Percentiles rank a stretch among this genome's conserved stretches.
phyloP scores from a whole-genome alignment of 371 early-diverging fungal species.

The Apophysomyces trapeziformis region DNA sequence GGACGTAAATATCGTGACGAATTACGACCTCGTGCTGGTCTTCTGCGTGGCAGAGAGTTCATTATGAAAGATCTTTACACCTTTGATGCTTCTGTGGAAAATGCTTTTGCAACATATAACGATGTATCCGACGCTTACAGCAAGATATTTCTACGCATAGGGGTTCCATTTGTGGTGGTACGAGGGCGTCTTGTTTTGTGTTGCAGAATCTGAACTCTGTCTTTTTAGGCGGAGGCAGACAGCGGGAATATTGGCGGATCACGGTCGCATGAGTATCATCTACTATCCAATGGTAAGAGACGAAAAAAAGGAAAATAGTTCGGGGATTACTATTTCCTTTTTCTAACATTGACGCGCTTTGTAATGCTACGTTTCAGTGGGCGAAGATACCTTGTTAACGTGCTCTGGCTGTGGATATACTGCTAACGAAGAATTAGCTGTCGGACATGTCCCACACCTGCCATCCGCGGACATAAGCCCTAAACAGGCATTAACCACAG shows the following conservation, averaged over 20 bases:
- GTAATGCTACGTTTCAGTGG: conserved; percentile 42
- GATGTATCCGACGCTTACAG: conserved; percentile 75
- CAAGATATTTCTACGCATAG: conserved; percentile 73
- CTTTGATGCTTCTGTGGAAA: conserved; percentile 75
- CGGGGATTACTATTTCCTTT: background rate
- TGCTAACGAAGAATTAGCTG: conserved; percentile 80
- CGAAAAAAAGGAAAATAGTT: background rate
- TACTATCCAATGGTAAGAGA: conserved; percentile 63
- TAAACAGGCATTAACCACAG: background rate
- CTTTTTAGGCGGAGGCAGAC: conserved; percentile 81
- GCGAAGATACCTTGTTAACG: conserved; percentile 81
- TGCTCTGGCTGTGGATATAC: conserved; percentile 78
- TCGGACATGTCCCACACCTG: conserved; percentile 27
- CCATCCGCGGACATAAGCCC: background rate
- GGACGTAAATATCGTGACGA: conserved; percentile 86
- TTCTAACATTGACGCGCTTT: background rate
- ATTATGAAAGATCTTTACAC: conserved; percentile 96
- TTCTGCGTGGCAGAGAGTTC: conserved; percentile 88
- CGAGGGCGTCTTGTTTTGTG: conserved; percentile 16
- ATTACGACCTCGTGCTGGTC: conserved; percentile 79
- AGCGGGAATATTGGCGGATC: conserved; percentile 92
- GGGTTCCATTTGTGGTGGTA: conserved; percentile 78
- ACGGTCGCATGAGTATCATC: conserved; percentile 89
- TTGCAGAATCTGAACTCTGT: conserved; percentile 6
- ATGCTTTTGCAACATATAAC: conserved; percentile 76